These are phyloP conservation scores for Candida morakotiae DNA, from an alignment of 805 yeast species.

Conservation along the genomic window DNA sequence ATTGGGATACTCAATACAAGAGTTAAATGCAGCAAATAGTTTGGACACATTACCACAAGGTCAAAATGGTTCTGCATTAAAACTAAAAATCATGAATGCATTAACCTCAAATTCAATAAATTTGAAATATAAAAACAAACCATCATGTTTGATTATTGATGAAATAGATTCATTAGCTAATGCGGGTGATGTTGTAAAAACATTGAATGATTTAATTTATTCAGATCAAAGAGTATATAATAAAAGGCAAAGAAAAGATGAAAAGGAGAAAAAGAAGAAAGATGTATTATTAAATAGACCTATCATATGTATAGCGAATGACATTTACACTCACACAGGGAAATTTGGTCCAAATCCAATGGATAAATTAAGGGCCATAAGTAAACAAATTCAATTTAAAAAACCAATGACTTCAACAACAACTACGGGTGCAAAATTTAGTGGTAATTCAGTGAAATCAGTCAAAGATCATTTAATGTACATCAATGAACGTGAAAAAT, in stretches of 20 bases:
- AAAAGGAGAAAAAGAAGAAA: constrained; percentile 21
- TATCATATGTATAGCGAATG: constrained; percentile 89
- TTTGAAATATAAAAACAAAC: constrained; percentile 50
- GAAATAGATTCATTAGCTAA: constrained; percentile 66
- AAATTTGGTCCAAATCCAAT: constrained; percentile 46
- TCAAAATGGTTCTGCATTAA: constrained; percentile 43
- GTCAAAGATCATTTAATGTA: constrained; percentile 39
- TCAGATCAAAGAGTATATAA: constrained; percentile 53
- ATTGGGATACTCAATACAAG: constrained; percentile 75
- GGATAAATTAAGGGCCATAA: constrained; percentile 66
- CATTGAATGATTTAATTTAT: constrained; percentile 56
- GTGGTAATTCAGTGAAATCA: constrained; percentile 33
- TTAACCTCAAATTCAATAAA: constrained; percentile 55
- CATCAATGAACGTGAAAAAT: constrained; percentile 51
- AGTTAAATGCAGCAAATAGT: constrained; percentile 69
- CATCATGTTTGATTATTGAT: constrained; percentile 81
- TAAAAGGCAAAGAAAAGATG: constrained; percentile 18
- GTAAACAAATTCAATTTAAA: constrained; percentile 68
- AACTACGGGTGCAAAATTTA: constrained; percentile 39
- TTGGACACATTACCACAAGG: constrained; percentile 32
- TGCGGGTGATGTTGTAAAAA: constrained; percentile 32
- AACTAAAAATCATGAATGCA: constrained; percentile 46
- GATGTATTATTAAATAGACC: constrained; percentile 62
- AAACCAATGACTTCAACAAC: constrained; percentile 48
- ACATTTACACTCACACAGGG: constrained; percentile 53